Base-by-base conservation (phyloP, 2,329 filamentous ascomycete species). In the Cryphonectria japonica region DNA sequence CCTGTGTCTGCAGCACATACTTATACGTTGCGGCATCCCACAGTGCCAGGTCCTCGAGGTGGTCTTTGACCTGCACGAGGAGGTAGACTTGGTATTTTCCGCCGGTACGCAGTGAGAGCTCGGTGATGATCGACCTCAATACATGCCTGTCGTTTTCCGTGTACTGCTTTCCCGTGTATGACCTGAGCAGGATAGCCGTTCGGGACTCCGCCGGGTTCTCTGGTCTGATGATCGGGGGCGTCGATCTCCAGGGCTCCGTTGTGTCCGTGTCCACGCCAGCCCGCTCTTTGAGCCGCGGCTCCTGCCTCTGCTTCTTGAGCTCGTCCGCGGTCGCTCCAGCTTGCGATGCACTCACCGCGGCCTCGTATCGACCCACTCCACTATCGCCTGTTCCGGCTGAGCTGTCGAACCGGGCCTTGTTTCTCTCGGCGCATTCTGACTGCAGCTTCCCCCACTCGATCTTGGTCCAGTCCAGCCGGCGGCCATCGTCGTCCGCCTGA, bases 1-100 rank as follows among this genome's bases (percentile, higher is more conserved):
- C 76, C 41, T 78, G 72, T 3, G 70, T 85, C 26, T 86, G 80
- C 6, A 94, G 83, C 3, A 91, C 84, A 32, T 84, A 81, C 46
- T 89, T 82, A 76, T 94, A 92, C 1, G 86, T 83, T 39, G 84
- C 82, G 14, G 85, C 80, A 74, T 88, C 84, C 80, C 88, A 91
- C 62, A 92, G 89, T 32, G 86, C 83, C 19, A 84, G 80, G 3
- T 83, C 81, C 64, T 85, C 81, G 69, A 73, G 62, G 6, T 71
- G 50, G 60, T 92, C 88, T 79, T 92, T 93, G 80, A 94, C 91
- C 73, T 97, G 93, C 19, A 97, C 88, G 37, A 97, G 85, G 41
- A 97, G 83, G 77, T 93, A 93, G 1, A 96, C 90, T 75, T 94
- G 89, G 77, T 94, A 97, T 80, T 95, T 90, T 50, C 92, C 93